Conservation (phyloP, 2,329 filamentous ascomycete genomes). For the Parascedosporium putredinis region DNA sequence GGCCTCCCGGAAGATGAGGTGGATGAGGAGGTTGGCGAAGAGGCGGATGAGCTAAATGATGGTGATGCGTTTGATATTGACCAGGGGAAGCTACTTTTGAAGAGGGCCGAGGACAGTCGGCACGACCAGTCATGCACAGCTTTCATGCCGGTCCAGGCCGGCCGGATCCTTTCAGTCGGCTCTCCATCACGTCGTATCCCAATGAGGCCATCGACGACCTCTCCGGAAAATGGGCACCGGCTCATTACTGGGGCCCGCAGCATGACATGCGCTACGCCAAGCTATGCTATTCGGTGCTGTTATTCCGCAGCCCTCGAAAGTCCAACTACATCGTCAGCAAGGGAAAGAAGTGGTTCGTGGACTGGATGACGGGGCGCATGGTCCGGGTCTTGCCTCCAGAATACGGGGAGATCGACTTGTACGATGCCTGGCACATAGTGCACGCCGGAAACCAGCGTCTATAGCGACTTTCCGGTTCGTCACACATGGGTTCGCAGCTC, state of each 20-base stretch:
- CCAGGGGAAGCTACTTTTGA: slow-evolving; percentile 8
- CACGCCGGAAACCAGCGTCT: slow-evolving; percentile 32
- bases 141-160: slow-evolving; percentile 13
- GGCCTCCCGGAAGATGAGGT: background rate
- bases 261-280: slow-evolving; percentile 51
- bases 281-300: slow-evolving; percentile 47
- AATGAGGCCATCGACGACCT: slow-evolving; percentile 34
- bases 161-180: slow-evolving; percentile 23
- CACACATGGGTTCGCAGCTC: too few species aligned
- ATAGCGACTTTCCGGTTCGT: background rate
- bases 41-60: slow-evolving; percentile 9
- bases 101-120: background rate
- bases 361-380: slow-evolving; percentile 48
- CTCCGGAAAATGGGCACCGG: slow-evolving; percentile 46
- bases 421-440: slow-evolving; percentile 39
- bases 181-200: slow-evolving; percentile 34
- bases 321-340: slow-evolving; percentile 46
- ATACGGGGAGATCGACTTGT: slow-evolving; percentile 41
- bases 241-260: slow-evolving; percentile 41
- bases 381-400: slow-evolving; percentile 41
- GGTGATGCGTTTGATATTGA: slow-evolving; percentile 11
- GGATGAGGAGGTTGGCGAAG: slow-evolving; percentile 1
- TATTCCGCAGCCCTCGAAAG: slow-evolving; percentile 46
- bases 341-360: slow-evolving; percentile 48
- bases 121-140: slow-evolving; percentile 6